Conservation (phyloP, 352 stramenopile species). For the Phytophthora cryptogea region DNA sequence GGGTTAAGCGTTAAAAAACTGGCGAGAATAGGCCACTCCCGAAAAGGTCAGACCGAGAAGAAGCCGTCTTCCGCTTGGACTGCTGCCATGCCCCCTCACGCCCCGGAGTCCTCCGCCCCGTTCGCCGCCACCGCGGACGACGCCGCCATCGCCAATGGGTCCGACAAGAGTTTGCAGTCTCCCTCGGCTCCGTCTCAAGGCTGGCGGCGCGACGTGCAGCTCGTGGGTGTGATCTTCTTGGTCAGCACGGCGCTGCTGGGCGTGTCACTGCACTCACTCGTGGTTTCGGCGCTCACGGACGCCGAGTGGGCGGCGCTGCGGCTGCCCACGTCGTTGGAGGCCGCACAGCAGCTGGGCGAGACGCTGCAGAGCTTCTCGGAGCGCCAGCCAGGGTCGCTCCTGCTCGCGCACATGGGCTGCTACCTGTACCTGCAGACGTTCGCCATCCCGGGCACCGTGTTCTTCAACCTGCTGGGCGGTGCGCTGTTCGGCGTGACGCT, state of each 20-base stretch:
- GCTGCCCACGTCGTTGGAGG: slow-evolving; percentile 62
- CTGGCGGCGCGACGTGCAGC: slow-evolving; percentile 60
- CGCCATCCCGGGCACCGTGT: slow-evolving; percentile 79
- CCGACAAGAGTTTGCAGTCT: slow-evolving; percentile 3
- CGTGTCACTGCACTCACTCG: slow-evolving; percentile 55
- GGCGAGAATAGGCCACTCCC: slow-evolving; percentile 16
- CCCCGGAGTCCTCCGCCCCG: slow-evolving; percentile 14
- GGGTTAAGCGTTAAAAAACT: not conserved
- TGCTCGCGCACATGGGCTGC: slow-evolving; percentile 71
- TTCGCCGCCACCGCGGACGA: slow-evolving; percentile 12
- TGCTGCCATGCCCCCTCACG: slow-evolving; percentile 24
- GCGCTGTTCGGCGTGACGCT: slow-evolving; percentile 71
- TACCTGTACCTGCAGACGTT: slow-evolving; percentile 85
- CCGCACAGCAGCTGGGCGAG: slow-evolving; percentile 68
- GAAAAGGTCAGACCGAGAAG: slow-evolving; percentile 7
- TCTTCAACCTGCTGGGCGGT: slow-evolving; percentile 79
- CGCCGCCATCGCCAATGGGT: slow-evolving; percentile 10
- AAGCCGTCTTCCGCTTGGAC: not conserved
- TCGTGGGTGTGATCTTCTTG: slow-evolving; percentile 51
- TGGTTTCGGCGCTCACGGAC: slow-evolving; percentile 56
- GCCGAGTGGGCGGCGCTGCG: slow-evolving; percentile 58
- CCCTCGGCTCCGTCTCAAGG: slow-evolving; percentile 3
- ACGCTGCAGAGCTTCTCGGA: slow-evolving; percentile 60
- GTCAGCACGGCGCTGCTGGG: slow-evolving; percentile 39
- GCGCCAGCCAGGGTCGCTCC: slow-evolving; percentile 40